Evolutionary conservation across 306 rosid species (phyloP), one percentile per base, ranked within the genome.

Genomic region (Psophocarpus tetragonolobus): DNA sequence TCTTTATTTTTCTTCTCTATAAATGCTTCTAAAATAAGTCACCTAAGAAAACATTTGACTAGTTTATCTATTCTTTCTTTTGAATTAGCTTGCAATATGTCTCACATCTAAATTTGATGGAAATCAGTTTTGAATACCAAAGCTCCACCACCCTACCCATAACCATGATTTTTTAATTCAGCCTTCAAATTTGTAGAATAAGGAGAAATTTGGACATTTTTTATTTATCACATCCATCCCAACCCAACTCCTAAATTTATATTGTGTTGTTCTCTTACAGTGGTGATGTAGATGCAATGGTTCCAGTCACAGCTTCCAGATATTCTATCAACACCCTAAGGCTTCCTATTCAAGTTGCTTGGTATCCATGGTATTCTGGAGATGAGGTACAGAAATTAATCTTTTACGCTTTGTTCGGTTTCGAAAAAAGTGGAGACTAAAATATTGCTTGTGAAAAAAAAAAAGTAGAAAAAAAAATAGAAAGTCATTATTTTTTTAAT

Each of bases 341-440:
- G 18, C 74, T 90, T 20, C 71, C 82, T 2, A 51, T 86, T 15
- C 13, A 27, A 10, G 64, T 23, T 26, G 15, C 87, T 21, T 90
- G 91, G 91, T 74, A 70, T 41, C 76, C 94, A 4, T 90, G 91
- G 91, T 78, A 85, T 35, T 87, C 76, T 4, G 84, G 83, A 39
- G 18, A 29, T 8, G 85, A 90, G 94, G 90, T 90, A 82, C 54
- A 5, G 3, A 62, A 66, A 56, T 48, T 11, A 21, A 30, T 67
- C 32, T 20, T 7, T 39, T 65, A 11, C 13, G 12, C 42, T 12
- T 38, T 38, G n/a, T n/a, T n/a, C n/a, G n/a, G n/a, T n/a, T n/a
- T n/a, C n/a, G n/a, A n/a, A n/a, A n/a, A n/a, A n/a, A n/a, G n/a
- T n/a, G n/a, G n/a, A n/a, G n/a, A n/a, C n/a, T n/a, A n/a, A n/a